Evolutionary conservation across 2,329 filamentous ascomycete species (phyloP).

Genomic region (Diaporthe sp.): DNA sequence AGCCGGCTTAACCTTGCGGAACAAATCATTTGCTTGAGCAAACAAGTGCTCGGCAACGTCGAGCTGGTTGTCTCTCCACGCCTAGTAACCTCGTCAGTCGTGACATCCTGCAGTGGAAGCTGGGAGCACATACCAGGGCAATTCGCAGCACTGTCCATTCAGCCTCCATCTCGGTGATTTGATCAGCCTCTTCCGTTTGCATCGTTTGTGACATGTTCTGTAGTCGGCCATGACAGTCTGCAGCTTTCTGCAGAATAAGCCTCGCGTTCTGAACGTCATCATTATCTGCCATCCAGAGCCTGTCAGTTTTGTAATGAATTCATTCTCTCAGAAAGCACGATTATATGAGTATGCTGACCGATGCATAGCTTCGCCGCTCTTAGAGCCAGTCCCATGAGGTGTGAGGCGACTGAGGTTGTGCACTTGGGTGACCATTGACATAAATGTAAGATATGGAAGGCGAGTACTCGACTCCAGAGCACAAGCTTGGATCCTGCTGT

Average conservation of each 20-base stretch:
- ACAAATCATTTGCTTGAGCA: conserved; percentile 64
- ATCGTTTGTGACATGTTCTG: conserved; percentile 46
- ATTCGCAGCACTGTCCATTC: conserved; percentile 78
- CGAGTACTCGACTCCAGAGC: conserved; percentile 62
- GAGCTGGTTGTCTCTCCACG: conserved; percentile 79
- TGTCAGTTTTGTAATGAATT: conserved; percentile 42
- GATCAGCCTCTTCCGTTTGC: conserved; percentile 47
- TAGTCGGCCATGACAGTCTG: conserved; percentile 64
- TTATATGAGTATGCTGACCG: conserved; percentile 49
- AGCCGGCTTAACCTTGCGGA: conserved; percentile 56
- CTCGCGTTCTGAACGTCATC: conserved; percentile 69
- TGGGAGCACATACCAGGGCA: conserved; percentile 68
- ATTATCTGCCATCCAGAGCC: conserved; percentile 53
- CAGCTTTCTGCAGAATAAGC: conserved; percentile 73
- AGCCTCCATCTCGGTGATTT: conserved; percentile 57
- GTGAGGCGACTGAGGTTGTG: conserved; percentile 53
- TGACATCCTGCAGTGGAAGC: background rate
- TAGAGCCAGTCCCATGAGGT: conserved; percentile 76
- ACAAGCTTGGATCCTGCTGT: conserved; percentile 48
- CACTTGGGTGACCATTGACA: conserved; percentile 55
- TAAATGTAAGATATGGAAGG: conserved; percentile 76
- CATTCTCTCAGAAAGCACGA: no score
- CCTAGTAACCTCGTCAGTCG: conserved; percentile 59
- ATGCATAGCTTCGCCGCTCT: conserved; percentile 75
- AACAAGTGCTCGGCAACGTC: conserved; percentile 87